Evolutionary conservation across 495 filamentous ascomycete species (phyloP).

Genomic region (Penicillium lividum): DNA sequence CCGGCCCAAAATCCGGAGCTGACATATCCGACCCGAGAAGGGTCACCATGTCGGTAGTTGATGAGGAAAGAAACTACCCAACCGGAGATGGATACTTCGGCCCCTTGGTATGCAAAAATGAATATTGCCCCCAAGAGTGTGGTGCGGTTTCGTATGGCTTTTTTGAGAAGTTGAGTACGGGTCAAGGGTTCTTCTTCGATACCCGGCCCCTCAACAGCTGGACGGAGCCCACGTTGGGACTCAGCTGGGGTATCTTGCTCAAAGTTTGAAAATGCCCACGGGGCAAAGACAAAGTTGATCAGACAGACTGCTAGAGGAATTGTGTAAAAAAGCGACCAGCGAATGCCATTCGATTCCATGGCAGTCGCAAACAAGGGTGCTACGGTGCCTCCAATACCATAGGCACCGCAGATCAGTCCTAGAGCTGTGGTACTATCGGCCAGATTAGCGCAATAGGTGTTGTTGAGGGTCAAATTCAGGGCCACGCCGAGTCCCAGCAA

Average conservation of each 20-base stretch:
- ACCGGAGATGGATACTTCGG: slow-evolving; percentile 74
- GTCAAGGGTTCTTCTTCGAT: slow-evolving; percentile 59
- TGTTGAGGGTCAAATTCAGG: slow-evolving; percentile 67
- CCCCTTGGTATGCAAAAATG: slow-evolving; percentile 81
- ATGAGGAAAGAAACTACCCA: slow-evolving; percentile 85
- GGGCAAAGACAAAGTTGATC: slow-evolving; percentile 48
- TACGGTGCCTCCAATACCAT: slow-evolving; percentile 71
- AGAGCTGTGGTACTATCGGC: slow-evolving; percentile 62
- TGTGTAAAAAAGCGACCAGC: slow-evolving; percentile 36
- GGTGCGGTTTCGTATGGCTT: slow-evolving; percentile 55
- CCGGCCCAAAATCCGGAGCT: slow-evolving; percentile 83
- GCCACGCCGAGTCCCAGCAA: slow-evolving; percentile 68
- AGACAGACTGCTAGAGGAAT: slow-evolving; percentile 41
- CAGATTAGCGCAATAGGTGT: slow-evolving; percentile 73
- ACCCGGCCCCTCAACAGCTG: slow-evolving; percentile 14
- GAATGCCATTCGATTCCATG: slow-evolving; percentile 39
- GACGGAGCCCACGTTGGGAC: slow-evolving; percentile 34
- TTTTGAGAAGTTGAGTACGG: slow-evolving; percentile 57
- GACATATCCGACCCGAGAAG: slow-evolving; percentile 72
- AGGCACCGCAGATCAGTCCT: slow-evolving; percentile 65
- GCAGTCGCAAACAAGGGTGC: slow-evolving; percentile 71
- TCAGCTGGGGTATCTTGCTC: slow-evolving; percentile 50
- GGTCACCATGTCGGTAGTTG: slow-evolving; percentile 64
- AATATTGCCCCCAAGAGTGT: slow-evolving; percentile 73
- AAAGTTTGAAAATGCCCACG: slow-evolving; percentile 56